Conservation (phyloP, 202 grass and related monocot genomes). For the Elaeis oleifera region DNA sequence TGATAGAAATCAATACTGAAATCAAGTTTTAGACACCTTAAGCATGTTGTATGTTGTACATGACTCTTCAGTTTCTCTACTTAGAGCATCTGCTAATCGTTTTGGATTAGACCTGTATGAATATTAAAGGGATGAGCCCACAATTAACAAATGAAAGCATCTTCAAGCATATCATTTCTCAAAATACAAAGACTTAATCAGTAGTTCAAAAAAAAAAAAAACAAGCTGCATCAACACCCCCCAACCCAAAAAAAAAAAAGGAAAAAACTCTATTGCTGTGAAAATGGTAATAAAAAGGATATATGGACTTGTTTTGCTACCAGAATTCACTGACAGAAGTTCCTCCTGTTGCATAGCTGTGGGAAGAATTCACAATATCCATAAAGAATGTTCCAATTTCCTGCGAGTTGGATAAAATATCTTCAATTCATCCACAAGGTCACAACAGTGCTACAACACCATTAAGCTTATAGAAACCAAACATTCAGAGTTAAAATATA, state of each 20-base stretch:
- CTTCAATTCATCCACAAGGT: too few species aligned
- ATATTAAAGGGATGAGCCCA: neutral
- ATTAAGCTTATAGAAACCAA: too few species aligned
- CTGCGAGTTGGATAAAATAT: conserved; percentile 21
- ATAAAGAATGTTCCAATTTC: conserved; percentile 78
- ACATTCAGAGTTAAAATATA: too few species aligned
- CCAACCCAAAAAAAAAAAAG: too few species aligned
- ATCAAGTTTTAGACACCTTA: conserved; percentile 44
- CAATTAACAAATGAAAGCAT: too few species aligned
- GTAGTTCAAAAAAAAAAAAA: neutral
- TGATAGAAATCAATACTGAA: neutral
- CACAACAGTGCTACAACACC: too few species aligned
- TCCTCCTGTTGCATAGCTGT: conserved; percentile 87
- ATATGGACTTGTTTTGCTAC: conserved; percentile 23
- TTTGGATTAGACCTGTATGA: conserved; percentile 61
- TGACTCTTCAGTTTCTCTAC: conserved; percentile 79
- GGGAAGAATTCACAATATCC: conserved; percentile 85
- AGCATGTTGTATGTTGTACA: conserved; percentile 98
- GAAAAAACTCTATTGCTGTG: too few species aligned
- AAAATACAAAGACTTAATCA: neutral
- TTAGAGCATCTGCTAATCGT: conserved; percentile 50
- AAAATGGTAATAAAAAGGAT: too few species aligned
- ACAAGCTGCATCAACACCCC: neutral
- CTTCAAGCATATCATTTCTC: too few species aligned
- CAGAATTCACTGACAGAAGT: conserved; percentile 91